Evolutionary conservation across 768 basidiomycete species (phyloP), one percentile per base, ranked within the genome.

Genomic region (Termitomyces sp.): DNA sequence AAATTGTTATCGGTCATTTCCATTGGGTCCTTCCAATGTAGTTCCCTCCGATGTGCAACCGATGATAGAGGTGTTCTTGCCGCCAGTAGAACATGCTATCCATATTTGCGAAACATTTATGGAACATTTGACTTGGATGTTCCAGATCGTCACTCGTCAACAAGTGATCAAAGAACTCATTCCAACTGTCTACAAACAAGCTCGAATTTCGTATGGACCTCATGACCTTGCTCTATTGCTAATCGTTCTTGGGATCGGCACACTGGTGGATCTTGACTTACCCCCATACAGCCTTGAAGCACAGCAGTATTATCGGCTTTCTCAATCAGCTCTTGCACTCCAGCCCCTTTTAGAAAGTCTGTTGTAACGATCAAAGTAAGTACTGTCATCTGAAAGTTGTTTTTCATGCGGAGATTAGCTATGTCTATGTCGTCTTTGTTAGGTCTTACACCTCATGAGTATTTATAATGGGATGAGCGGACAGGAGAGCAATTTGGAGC

Each of bases 401-500:
- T 23, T 31, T 9, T 42, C n/a, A 16, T 11, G 22, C 1, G 9
- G 18, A 9, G 6, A 25, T 41, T 10, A 15, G 36, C 16, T 18
- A 43, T 16, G 46, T 3, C 18, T 10, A 35, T 38, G 15, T 31
- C 20, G 35, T 1, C 20, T 42, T 20, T 7, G 23, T n/a, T 47
- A 78, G 75, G 73, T 73, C 6, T 56, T 81, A 29, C 76, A 80
- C 65, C 68, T 81, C 29, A 80, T 80, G 76, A 80, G 78, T 54
- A 70, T 80, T 33, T 81, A 79, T 66, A 77, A 79, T 56, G 78
- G 78, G 42, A 72, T 81, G 72, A 78, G 78, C 59, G 78, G 78
- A 27, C 73, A 78, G 58, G 78, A 81, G 58, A 69, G 68, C 46
- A 81, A 80, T 60, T 59, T 80, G 15, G 79, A 79, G 55, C 68